A percentile compares a stretch with the other conserved stretches of the same genome.
phyloP scores from a whole-genome alignment of 257 asterid genomes.

The Solanum verrucosum region DNA sequence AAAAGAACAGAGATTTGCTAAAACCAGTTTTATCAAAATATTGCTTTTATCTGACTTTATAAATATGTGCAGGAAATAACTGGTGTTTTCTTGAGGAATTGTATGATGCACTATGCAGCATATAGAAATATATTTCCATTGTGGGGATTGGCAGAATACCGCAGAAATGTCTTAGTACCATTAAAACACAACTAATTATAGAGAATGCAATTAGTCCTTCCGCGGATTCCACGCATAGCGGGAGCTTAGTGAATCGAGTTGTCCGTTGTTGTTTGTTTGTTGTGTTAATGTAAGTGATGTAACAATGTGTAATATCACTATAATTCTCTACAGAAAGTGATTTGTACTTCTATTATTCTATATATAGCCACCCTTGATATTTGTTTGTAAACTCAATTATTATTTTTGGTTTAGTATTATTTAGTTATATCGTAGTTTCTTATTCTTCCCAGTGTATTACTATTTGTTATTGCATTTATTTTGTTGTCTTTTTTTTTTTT shows the following conservation, averaged over 20 bases:
- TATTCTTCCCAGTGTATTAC: neutral
- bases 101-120: slow-evolving; percentile 75
- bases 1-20: neutral
- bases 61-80: slow-evolving; percentile 38
- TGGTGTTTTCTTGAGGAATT: slow-evolving; percentile 69
- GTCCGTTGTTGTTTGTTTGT: neutral
- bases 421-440: neutral
- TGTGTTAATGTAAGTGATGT: neutral
- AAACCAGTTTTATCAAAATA: neutral
- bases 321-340: neutral
- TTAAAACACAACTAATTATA: neutral
- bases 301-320: neutral
- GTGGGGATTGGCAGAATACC: slow-evolving; percentile 83
- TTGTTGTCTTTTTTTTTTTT: neutral
- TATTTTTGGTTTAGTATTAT: neutral
- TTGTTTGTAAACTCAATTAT: neutral
- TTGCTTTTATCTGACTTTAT: neutral
- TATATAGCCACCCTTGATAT: neutral
- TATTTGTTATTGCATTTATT: neutral
- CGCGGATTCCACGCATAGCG: neutral
- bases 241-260: neutral
- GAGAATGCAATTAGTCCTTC: neutral
- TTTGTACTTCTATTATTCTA: neutral
- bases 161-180: slow-evolving; percentile 19
- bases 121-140: slow-evolving; percentile 57